phyloP scores from a whole-genome alignment of 2,329 filamentous ascomycete genomes.

The Colletotrichum noveboracense region DNA sequence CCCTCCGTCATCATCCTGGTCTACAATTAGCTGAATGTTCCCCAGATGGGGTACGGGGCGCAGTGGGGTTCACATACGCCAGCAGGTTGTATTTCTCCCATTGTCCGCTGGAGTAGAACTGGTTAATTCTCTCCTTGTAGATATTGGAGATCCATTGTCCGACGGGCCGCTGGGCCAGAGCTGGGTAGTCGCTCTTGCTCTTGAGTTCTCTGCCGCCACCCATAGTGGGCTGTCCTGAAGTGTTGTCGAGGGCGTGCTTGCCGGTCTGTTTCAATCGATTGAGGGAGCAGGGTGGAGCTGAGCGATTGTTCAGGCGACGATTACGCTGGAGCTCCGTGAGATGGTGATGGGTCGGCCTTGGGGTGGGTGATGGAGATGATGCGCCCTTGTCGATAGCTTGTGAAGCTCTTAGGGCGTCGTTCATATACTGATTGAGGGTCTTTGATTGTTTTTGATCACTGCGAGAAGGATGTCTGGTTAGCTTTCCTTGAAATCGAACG shows the following conservation, averaged over 20 bases:
- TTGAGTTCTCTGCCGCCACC: constrained; percentile 53
- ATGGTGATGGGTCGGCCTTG: neutral
- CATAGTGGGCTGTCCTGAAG: constrained; percentile 41
- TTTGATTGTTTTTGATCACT: neutral
- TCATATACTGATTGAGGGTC: constrained; percentile 12
- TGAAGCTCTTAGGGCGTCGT: constrained; percentile 6
- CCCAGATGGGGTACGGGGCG: neutral
- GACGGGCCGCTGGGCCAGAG: constrained; percentile 57
- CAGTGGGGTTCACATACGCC: constrained; percentile 55
- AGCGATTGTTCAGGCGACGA: constrained; percentile 36
- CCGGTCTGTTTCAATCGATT: constrained; percentile 11
- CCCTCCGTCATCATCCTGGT: constrained; percentile 75
- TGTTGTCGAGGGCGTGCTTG: neutral
- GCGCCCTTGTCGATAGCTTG: neutral
- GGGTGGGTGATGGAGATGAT: neutral
- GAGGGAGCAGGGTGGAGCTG: constrained; percentile 32
- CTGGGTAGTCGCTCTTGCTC: constrained; percentile 56
- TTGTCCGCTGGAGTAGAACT: constrained; percentile 81
- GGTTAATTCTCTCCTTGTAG: constrained; percentile 81
- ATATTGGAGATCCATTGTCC: constrained; percentile 86
- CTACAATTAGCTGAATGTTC: constrained; percentile 22
- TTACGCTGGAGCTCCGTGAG: constrained; percentile 9
- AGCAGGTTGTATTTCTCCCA: constrained; percentile 78
- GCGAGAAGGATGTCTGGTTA: neutral
- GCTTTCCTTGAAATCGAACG: constrained; percentile 8